These are phyloP conservation scores for Psilocybe sp. DNA, from an alignment of 768 basidiomycete genomes.

Conservation along the genomic window DNA sequence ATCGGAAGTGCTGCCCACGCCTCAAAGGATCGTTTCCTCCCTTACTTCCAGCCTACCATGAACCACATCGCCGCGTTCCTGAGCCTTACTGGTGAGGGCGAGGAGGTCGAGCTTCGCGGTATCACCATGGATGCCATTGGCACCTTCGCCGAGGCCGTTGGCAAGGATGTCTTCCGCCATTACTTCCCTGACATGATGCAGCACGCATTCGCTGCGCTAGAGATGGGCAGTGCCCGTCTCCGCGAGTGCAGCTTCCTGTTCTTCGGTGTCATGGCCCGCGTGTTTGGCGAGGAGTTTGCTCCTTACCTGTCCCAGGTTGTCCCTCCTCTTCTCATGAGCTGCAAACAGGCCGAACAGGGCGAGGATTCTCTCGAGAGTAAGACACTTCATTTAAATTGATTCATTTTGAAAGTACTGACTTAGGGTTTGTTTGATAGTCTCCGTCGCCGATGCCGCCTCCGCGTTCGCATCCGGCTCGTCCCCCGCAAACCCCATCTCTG, in stretches of 20 bases:
- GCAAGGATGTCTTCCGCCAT: constrained; percentile 89
- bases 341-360: constrained; percentile 79
- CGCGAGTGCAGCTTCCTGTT: constrained; percentile 97
- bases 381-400: constrained; percentile 16
- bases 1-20: constrained; percentile 98
- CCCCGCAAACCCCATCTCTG: constrained; percentile 63
- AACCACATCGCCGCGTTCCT: constrained; percentile 86
- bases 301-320: constrained; percentile 83
- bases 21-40: constrained; percentile 84
- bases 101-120: constrained; percentile 91
- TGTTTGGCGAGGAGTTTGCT: constrained; percentile 93
- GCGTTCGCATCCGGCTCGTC: constrained; percentile 76
- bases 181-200: constrained; percentile 97
- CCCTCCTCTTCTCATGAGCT: constrained; percentile 78
- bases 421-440: constrained; percentile 31
- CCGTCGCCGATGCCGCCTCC: constrained; percentile 50
- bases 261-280: constrained; percentile 97
- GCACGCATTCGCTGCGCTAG: constrained; percentile 87
- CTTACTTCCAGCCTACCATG: constrained; percentile 94
- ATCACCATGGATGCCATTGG: constrained; percentile 99
- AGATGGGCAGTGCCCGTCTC: constrained; percentile 81
- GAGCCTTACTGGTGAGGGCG: constrained; percentile 78
- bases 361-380: constrained; percentile 49
- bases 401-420: constrained; percentile 1
- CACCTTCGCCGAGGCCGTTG: constrained; percentile 96